Percentiles rank a stretch among this genome's conserved stretches.
phyloP scores from a whole-genome alignment of 257 asterid genomes.

The Nicotiana tabacum region DNA sequence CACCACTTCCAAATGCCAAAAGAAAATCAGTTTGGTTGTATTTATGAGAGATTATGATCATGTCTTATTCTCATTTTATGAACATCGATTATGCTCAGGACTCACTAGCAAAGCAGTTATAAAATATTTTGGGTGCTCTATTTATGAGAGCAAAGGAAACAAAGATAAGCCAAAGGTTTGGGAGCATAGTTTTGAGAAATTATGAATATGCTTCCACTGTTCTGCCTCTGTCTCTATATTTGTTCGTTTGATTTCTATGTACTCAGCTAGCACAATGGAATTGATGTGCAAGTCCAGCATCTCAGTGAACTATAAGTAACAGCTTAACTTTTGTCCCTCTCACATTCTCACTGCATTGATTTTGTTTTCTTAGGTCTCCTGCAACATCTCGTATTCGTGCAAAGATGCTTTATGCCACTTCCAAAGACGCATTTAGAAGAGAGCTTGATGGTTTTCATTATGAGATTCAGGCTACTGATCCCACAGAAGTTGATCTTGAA shows the following conservation, averaged over 20 bases:
- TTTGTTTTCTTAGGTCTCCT: constrained; percentile 27
- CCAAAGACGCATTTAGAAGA: constrained; percentile 33
- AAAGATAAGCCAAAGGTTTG: background rate
- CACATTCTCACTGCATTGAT: background rate
- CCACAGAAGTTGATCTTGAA: constrained; percentile 36
- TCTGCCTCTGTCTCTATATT: background rate
- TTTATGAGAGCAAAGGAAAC: background rate
- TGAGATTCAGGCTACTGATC: constrained; percentile 43
- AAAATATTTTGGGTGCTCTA: background rate
- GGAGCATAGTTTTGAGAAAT: background rate
- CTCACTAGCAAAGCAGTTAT: background rate
- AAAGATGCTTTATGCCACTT: constrained; percentile 38
- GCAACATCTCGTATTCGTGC: constrained; percentile 32
- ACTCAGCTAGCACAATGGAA: background rate
- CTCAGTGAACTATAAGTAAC: background rate
- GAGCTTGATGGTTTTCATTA: constrained; percentile 35
- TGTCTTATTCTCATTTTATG: background rate
- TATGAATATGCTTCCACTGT: background rate
- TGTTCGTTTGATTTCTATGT: constrained; percentile 18
- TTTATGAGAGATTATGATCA: background rate
- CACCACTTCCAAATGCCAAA: background rate
- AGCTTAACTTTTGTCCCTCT: background rate
- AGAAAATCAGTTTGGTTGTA: background rate
- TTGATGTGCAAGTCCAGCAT: background rate
- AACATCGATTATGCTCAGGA: background rate